Base-by-base conservation (phyloP, 495 filamentous ascomycete species). In the Glonium stellatum region DNA sequence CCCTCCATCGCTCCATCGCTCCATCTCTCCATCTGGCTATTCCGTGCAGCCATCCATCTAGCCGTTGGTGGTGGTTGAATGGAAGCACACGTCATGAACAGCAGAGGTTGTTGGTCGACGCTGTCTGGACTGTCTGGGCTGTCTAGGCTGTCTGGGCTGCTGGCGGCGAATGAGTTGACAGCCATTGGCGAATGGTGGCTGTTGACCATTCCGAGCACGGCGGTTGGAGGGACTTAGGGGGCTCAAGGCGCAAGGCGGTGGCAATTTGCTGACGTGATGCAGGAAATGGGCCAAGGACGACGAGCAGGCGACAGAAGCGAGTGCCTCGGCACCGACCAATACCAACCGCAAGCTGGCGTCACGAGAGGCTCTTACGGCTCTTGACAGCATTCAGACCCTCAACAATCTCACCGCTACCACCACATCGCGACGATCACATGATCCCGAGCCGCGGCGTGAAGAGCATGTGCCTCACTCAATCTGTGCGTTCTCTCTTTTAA, bases 381-480 rank as follows among this genome's bases (percentile, higher is more conserved):
- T 70, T 12, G 68, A 70, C 55, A 54, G 65, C 46, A 31, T 68
- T 22, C 62, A 63, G 23, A 31, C 2, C 3, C 27, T 6, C 27
- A 59, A 57, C 27, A 59, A 57, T 48, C 62, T 64, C 35, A 60
- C 58, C 50, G 56, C 65, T 42, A 58, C 64, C 47, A 58, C 64
- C 27, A 42, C 60, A 56, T 65, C 67, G 53, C 61, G 60, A 21
- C 37, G 34, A 53, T 69, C 67, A 67, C 67, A 65, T 69, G 69
- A 71, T 42, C 48, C 49, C 2, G 62, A 63, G 56, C 48, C 55
- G 57, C 56, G 63, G 53, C 57, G 31, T n/a, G 68, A 67, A 15
- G 72, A 75, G 58, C 83, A 86, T 72, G 78, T 80, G 54, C 81
- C 84, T 55, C 83, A 86, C 71, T 73, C 83, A 47, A 76, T 82